Evolutionary conservation across 2,329 filamentous ascomycete species (phyloP).

Genomic region (Chaetomium globosum): DNA sequence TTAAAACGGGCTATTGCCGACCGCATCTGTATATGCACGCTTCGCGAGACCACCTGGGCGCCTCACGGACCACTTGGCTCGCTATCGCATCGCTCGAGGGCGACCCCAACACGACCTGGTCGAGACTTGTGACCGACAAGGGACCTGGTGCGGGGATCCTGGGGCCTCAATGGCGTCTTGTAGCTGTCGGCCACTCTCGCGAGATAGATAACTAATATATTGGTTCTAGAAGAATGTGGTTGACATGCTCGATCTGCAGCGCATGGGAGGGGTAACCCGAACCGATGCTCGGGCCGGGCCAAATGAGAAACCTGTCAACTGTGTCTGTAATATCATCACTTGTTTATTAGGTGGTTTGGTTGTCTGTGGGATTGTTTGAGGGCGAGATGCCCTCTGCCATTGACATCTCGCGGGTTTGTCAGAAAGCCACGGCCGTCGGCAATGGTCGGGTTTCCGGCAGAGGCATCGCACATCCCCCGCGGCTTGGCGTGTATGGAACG

Average conservation of each 20-base stretch:
- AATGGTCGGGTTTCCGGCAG: slow-evolving; percentile 17
- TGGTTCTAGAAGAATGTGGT: slow-evolving; percentile 19
- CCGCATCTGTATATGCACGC: slow-evolving; percentile 3
- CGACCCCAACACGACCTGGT: neutral
- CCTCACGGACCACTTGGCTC: slow-evolving; percentile 13
- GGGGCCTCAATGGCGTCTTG: slow-evolving; percentile 9
- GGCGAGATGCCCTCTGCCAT: neutral
- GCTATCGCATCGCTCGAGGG: neutral
- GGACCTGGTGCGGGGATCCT: slow-evolving; percentile 6
- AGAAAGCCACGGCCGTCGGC: slow-evolving; percentile 23
- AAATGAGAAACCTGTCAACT: neutral
- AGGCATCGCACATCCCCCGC: neutral
- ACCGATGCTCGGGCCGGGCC: slow-evolving; percentile 17
- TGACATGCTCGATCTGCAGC: slow-evolving; percentile 9
- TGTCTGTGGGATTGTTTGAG: neutral
- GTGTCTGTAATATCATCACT: neutral
- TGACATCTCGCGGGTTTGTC: slow-evolving; percentile 5
- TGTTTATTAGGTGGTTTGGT: too few relatives aligned
- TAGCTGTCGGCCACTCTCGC: slow-evolving; percentile 2
- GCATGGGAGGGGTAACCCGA: slow-evolving; percentile 25
- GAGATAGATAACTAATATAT: neutral
- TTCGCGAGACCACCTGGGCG: neutral
- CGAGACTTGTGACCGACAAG: slow-evolving; percentile 19
- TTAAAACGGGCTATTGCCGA: neutral
- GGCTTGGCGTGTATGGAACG: slow-evolving; percentile 14